phyloP scores from a whole-genome alignment of 2,329 filamentous ascomycete species.

The Salinomyces thailandicus region DNA sequence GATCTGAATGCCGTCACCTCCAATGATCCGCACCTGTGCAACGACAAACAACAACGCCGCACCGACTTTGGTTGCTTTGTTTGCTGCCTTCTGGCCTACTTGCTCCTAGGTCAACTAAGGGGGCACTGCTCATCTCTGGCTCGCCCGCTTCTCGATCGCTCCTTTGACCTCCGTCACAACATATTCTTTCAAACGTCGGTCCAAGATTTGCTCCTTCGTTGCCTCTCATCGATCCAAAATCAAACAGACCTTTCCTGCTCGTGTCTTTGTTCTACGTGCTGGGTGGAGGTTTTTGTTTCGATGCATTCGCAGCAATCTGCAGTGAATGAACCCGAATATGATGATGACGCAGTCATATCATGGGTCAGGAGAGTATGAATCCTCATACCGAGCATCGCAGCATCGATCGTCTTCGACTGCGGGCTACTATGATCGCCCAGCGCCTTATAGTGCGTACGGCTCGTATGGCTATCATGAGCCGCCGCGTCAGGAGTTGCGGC shows the following conservation, averaged over 20 bases:
- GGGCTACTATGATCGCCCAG: constrained; percentile 18
- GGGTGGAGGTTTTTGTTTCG: constrained; percentile 5
- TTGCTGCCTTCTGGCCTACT: background rate
- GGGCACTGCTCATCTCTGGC: background rate
- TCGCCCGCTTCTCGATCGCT: constrained; percentile 1
- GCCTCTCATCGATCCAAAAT: too few species aligned
- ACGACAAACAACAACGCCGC: constrained; percentile 2
- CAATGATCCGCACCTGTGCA: background rate
- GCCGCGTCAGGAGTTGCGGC: constrained; percentile 15
- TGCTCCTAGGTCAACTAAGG: background rate
- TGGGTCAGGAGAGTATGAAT: constrained; percentile 15
- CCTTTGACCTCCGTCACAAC: too few species aligned
- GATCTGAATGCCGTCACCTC: background rate
- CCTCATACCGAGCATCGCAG: constrained; percentile 12
- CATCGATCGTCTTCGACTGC: constrained; percentile 13
- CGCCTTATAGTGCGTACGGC: background rate
- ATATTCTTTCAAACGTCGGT: too few species aligned
- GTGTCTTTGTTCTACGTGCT: constrained; percentile 1
- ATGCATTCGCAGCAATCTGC: constrained; percentile 11
- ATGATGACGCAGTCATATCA: constrained; percentile 24
- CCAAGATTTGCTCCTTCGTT: too few species aligned
- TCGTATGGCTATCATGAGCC: constrained; percentile 20
- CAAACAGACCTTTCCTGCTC: background rate
- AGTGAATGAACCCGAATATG: constrained; percentile 12
- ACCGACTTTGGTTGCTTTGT: constrained; percentile 1